phyloP scores from a whole-genome alignment of 2,329 filamentous ascomycete species.

The Ascochyta clinopodiicola region DNA sequence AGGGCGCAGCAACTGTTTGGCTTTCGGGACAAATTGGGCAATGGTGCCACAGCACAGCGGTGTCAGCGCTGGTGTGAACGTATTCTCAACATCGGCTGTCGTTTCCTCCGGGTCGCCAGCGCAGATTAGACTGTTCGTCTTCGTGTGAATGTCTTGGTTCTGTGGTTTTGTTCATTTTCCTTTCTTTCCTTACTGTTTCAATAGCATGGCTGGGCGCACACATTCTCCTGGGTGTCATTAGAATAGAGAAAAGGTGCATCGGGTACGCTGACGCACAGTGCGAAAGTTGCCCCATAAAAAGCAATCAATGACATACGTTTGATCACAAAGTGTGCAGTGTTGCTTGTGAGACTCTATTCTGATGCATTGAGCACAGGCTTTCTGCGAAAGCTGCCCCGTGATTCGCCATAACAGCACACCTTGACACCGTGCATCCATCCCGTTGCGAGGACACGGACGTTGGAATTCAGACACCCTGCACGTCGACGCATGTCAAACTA shows the following conservation, averaged over 20 bases:
- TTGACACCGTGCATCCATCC: conserved; percentile 9
- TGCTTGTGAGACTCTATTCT: not conserved
- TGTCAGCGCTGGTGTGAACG: conserved; percentile 15
- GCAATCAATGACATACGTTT: conserved; percentile 23
- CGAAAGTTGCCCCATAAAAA: conserved; percentile 18
- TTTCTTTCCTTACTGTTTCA: conserved; percentile 8
- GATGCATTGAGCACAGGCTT: not conserved
- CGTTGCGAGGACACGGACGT: not conserved
- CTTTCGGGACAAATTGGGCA: conserved; percentile 17
- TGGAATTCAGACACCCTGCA: not conserved
- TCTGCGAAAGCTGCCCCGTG: not conserved
- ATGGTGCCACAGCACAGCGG: conserved; percentile 21
- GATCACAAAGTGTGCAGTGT: conserved; percentile 5
- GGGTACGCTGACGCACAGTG: conserved; percentile 2
- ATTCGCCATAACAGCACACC: conserved; percentile 5
- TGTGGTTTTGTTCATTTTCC: conserved; percentile 1
- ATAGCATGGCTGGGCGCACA: conserved; percentile 16
- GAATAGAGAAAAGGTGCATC: conserved; percentile 20
- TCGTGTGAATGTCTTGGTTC: conserved; percentile 18
- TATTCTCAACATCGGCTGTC: conserved; percentile 29
- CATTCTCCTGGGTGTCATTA: conserved; percentile 3
- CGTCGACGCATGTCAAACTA: not conserved
- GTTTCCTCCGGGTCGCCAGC: conserved; percentile 17
- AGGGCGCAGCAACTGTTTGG: conserved; percentile 35
- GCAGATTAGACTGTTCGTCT: conserved; percentile 33